phyloP scores from a whole-genome alignment of 2,329 filamentous ascomycete species.

The Xylaria digitata region DNA sequence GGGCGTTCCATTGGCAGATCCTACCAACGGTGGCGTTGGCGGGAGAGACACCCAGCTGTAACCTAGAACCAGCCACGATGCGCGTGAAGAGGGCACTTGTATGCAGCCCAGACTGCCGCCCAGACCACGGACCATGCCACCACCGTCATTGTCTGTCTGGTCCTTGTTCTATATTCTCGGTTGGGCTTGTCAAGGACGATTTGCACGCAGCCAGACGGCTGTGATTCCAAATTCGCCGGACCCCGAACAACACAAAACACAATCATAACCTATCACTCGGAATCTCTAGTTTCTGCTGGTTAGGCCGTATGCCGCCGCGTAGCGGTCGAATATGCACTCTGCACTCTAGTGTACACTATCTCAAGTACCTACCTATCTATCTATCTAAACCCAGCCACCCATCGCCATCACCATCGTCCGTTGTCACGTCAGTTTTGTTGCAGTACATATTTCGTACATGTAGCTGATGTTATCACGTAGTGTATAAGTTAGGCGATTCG shows the following conservation, averaged over 20 bases:
- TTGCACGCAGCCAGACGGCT: constrained; percentile 10
- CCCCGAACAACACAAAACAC: background rate
- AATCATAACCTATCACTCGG: constrained; percentile 24
- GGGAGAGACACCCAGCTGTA: constrained; percentile 24
- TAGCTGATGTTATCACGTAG: constrained; percentile 5
- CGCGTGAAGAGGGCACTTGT: constrained; percentile 22
- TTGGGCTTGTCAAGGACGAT: constrained; percentile 5
- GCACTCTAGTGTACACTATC: too few relatives aligned
- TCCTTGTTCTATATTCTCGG: background rate
- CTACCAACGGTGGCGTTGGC: constrained; percentile 34
- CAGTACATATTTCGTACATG: constrained; percentile 12
- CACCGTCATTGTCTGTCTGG: constrained; percentile 21
- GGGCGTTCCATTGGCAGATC: constrained; percentile 30
- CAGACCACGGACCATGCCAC: constrained; percentile 5
- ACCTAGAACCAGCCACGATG: constrained; percentile 28
- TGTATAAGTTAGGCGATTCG: constrained; percentile 2
- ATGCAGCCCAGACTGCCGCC: constrained; percentile 12
- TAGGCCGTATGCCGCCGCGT: background rate
- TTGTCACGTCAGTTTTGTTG: constrained; percentile 2
- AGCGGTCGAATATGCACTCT: background rate
- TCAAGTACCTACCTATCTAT: too few relatives aligned
- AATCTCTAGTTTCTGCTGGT: constrained; percentile 6
- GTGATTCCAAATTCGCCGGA: constrained; percentile 36
- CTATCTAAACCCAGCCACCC: constrained; percentile 13
- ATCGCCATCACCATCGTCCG: background rate